A percentile compares a stretch with the other conserved stretches of the same genome.
Conservation (phyloP, 306 rosid genomes). For the Malus sieversii region DNA sequence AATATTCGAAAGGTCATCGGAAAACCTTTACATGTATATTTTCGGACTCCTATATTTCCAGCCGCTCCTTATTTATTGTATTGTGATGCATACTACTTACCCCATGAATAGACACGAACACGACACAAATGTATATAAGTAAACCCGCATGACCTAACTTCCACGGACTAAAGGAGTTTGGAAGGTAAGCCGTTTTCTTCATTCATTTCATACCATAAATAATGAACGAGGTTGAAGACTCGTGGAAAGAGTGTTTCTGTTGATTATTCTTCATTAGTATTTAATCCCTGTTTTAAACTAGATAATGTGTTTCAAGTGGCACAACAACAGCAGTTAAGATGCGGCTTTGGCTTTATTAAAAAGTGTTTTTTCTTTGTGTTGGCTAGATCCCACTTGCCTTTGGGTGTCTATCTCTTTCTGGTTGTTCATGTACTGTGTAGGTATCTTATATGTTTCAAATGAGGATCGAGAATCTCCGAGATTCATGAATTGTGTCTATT, state of each 20-base stretch:
- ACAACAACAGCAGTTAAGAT: neutral
- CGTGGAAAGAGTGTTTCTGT: neutral
- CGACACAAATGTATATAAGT: no score
- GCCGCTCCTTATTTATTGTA: no score
- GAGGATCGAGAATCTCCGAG: fast-evolving
- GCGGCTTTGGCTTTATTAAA: neutral
- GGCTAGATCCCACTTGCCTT: neutral
- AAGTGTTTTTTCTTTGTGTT: neutral
- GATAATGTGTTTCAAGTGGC: neutral
- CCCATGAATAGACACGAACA: no score
- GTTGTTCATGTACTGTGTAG: neutral
- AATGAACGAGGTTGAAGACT: neutral
- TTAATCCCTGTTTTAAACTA: neutral
- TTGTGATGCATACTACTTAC: no score
- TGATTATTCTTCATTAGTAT: neutral
- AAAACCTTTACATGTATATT: no score
- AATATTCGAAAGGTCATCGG: fast-evolving
- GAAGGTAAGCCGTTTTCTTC: neutral
- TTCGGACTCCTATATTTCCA: no score
- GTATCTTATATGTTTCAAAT: neutral
- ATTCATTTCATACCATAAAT: neutral
- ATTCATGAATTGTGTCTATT: no score
- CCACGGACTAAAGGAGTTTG: no score
- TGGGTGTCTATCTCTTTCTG: neutral
- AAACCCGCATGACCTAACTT: neutral